These are phyloP conservation scores for Parathielavia appendiculata DNA, from an alignment of 495 filamentous ascomycete species.

Conservation along the genomic window DNA sequence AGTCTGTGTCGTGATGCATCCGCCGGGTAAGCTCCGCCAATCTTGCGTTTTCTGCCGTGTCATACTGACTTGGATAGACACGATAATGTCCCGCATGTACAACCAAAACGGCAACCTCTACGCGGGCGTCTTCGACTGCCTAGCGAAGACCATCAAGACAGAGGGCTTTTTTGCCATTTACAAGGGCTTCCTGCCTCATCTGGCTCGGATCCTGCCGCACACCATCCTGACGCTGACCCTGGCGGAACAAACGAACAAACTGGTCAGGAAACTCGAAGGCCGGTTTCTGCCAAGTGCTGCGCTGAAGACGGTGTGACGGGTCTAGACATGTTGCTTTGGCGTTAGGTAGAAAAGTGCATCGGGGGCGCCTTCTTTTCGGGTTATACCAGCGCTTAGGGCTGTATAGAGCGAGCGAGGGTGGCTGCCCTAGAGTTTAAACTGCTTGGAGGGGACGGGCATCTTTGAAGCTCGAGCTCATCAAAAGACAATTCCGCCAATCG, in stretches of 20 bases:
- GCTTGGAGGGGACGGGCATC: neutral
- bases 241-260: constrained; percentile 95
- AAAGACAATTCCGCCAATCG: neutral
- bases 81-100: constrained; percentile 98
- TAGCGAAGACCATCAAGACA: constrained; percentile 82
- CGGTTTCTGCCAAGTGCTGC: constrained; percentile 46
- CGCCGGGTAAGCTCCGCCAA: constrained; percentile 60
- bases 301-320: constrained; percentile 26
- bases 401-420: neutral
- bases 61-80: constrained; percentile 62
- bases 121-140: constrained; percentile 83
- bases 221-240: constrained; percentile 89
- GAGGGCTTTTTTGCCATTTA: constrained; percentile 93
- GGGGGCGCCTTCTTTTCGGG: constrained; percentile 3
- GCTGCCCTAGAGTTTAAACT: neutral
- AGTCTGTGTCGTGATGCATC: constrained; percentile 97
- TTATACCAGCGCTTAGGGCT: constrained; percentile 15
- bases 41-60: neutral
- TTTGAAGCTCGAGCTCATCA: neutral
- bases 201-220: constrained; percentile 90
- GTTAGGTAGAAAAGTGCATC: constrained; percentile 12
- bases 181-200: constrained; percentile 94
- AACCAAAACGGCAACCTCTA: constrained; percentile 98
- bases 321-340: constrained; percentile 3
- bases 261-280: constrained; percentile 72